Evolutionary conservation across 805 yeast genomes (phyloP), one percentile per base, ranked within the genome.

Genomic region (Saccharomycopsis sp.): DNA sequence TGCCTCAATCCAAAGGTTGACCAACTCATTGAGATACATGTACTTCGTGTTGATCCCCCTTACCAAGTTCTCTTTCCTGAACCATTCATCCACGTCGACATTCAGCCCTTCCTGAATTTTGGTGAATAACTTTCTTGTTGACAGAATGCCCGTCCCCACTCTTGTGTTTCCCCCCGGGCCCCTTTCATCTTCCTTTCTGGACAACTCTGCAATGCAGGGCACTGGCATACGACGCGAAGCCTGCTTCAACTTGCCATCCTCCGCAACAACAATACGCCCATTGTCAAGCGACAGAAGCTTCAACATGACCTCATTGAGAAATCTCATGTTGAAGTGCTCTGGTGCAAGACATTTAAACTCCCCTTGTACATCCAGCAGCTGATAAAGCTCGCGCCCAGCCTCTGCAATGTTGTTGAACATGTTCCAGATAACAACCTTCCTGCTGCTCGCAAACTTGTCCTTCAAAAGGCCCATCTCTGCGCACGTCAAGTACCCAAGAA

Each of bases 401-500:
- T 16, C 23, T 9, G 27, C 26, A 9, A 32, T 6, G 25, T 32
- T 18, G 36, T 32, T 32, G 36, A 32, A 32, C 13, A 15, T 12
- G 25, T 32, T 32, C 36, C 36, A 32, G 9, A 32, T 8, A 9
- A 32, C 15, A 7, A 34, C 16, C 19, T 32, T 15, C 23, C 9
- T 8, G n/a, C n/a, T n/a, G n/a, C 29, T 25, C 12, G 12, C 29
- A 25, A 25, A n/a, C 12, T 25, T 10, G 10, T 25, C n/a, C 29
- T 25, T n/a, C n/a, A n/a, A n/a, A n/a, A n/a, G n/a, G 13, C 17
- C 21, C n/a, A 39, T 39, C 21, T 39, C 41, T 5, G 34, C 21
- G 13, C 33, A 13, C 18, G 39, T 34, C 32, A 39, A 17, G 20
- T 39, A 39, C n/a, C 39, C 43, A 12, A 39, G 8, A n/a, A 39